phyloP scores from a whole-genome alignment of 2,329 filamentous ascomycete species.

The Alternaria rosae region DNA sequence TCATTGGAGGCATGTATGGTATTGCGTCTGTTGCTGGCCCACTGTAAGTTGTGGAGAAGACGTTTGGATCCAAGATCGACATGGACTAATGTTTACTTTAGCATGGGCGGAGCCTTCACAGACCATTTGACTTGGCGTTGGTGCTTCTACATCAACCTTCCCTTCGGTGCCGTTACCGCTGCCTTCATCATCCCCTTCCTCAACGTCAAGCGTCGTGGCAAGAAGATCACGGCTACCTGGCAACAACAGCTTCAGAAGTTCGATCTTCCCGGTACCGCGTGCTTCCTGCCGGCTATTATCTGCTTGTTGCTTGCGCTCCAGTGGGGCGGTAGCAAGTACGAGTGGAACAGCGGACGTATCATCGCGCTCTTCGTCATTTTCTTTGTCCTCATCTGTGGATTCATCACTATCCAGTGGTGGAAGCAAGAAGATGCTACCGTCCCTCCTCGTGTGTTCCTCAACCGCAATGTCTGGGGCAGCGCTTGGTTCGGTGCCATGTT shows the following conservation, averaged over 20 bases:
- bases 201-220: slow-evolving; percentile 41
- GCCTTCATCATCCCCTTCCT: slow-evolving; percentile 53
- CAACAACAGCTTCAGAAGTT: slow-evolving; percentile 54
- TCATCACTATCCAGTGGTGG: slow-evolving; percentile 54
- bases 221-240: slow-evolving; percentile 44
- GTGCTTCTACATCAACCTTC: slow-evolving; percentile 59
- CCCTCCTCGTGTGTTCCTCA: slow-evolving; percentile 55
- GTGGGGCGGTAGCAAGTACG: slow-evolving; percentile 59
- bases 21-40: slow-evolving; percentile 59
- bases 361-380: slow-evolving; percentile 57
- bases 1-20: slow-evolving; percentile 60
- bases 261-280: slow-evolving; percentile 54
- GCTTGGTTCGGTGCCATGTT: slow-evolving; percentile 53
- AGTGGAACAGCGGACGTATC: slow-evolving; percentile 55
- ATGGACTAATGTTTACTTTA: slow-evolving; percentile 29
- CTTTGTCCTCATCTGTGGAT: slow-evolving; percentile 52
- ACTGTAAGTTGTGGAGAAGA: slow-evolving; percentile 40
- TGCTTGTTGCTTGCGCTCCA: slow-evolving; percentile 60
- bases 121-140: slow-evolving; percentile 56
- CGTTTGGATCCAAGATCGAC: slow-evolving; percentile 11
- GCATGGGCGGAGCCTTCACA: slow-evolving; percentile 57
- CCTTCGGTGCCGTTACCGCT: slow-evolving; percentile 57
- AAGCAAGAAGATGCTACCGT: slow-evolving; percentile 56
- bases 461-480: slow-evolving; percentile 55
- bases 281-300: slow-evolving; percentile 57